Evolutionary conservation across 108 stramenopile genomes (phyloP), one percentile per base, ranked within the genome.

Genomic region (Mayamaea pseudoterrestris): DNA sequence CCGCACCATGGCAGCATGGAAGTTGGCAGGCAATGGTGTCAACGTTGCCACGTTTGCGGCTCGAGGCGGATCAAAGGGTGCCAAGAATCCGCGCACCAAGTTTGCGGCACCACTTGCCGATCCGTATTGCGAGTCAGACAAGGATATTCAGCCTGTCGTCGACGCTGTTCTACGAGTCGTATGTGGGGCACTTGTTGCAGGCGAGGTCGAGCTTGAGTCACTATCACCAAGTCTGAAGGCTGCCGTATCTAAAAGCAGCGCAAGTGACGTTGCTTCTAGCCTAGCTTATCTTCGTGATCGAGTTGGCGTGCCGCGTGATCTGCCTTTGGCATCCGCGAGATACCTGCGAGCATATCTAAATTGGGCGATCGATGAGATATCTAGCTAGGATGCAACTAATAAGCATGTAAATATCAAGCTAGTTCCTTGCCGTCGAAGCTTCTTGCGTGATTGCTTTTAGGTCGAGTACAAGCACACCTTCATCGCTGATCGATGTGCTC

Each of bases 91-190:
- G 16, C 71, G 86, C 40, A 83, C 81, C 47, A 58, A 69, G 14
- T 89, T 89, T 67, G 78, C 74, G 9, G 86, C 86, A 13, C 67
- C 72, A 49, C 52, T 89, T 26, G 86, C 86, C 1, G 86, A 89
- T 61, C 86, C 86, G 0, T 89, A 89, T 43, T 81, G 81, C 9
- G 63, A 50, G 0, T 37, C 79, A 0, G 86, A 89, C 47, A 45
- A 57, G 9, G 35, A 47, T 6, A 21, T 81, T 14, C 23, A 65
- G 13, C 70, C 67, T 8, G 44, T 44, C 8, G 82, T 80, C 11
- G 82, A 89, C 26, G 55, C 35, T 1, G 79, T 73, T 1, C 60
- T 89, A 12, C 67, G 77, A 41, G 63, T 65, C 4, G 51, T 83
- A 18, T 77, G 79, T 36, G 20, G 37, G 16, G 63, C 73, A 6